Conservation (phyloP, 805 yeast genomes). For the Saccharomycopsis lassenensis region DNA sequence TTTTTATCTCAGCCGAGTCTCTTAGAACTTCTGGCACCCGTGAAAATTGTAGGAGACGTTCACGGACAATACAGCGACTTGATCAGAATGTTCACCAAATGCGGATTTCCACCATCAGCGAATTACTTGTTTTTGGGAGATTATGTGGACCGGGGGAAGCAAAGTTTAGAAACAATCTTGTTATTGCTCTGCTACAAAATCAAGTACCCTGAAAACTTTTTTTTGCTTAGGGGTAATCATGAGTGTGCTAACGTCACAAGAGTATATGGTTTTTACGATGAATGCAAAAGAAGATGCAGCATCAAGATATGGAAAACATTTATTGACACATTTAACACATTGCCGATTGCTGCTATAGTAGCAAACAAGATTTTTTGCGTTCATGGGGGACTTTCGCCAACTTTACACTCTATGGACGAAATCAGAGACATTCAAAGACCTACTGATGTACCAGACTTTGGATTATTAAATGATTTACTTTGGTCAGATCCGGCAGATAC, state of each 20-base stretch:
- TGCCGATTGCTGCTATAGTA: slow-evolving; percentile 92
- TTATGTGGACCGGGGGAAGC: slow-evolving; percentile 96
- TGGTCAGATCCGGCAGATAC: slow-evolving; percentile 75
- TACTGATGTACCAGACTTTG: slow-evolving; percentile 75
- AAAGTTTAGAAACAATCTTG: slow-evolving; percentile 84
- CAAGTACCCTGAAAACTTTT: slow-evolving; percentile 94
- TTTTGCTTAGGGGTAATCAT: slow-evolving; percentile 87
- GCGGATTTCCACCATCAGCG: slow-evolving; percentile 94
- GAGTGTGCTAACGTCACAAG: slow-evolving; percentile 96
- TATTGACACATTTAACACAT: slow-evolving; percentile 88
- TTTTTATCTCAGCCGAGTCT: slow-evolving; percentile 85
- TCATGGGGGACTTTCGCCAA: slow-evolving; percentile 78
- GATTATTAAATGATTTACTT: slow-evolving; percentile 62
- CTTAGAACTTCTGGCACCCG: slow-evolving; percentile 72
- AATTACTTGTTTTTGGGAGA: slow-evolving; percentile 92
- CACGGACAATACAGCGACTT: slow-evolving; percentile 95
- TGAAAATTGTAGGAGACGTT: slow-evolving; percentile 82
- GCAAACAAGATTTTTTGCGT: slow-evolving; percentile 91
- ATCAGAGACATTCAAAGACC: slow-evolving; percentile 66
- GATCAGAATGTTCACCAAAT: slow-evolving; percentile 81
- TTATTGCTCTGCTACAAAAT: slow-evolving; percentile 85
- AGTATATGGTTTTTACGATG: slow-evolving; percentile 96
- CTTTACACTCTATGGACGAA: slow-evolving; percentile 50
- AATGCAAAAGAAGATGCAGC: slow-evolving; percentile 88
- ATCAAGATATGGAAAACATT: slow-evolving; percentile 90